These are phyloP conservation scores for Heliamphora exappendiculata DNA, from an alignment of 148 eudicot genomes.

Conservation along the genomic window DNA sequence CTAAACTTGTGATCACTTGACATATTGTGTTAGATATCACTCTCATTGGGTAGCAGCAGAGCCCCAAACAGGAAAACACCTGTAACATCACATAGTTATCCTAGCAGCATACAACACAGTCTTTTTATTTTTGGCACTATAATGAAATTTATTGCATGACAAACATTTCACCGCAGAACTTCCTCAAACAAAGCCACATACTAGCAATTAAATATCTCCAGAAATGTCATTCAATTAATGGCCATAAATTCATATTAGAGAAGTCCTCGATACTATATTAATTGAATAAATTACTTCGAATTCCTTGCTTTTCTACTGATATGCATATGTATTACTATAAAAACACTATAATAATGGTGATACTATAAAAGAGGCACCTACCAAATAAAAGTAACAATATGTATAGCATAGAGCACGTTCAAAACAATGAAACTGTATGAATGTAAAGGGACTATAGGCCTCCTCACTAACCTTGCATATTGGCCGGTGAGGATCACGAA, in stretches of 20 bases:
- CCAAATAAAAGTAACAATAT: neutral
- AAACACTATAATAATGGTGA: neutral
- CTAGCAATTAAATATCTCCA: too few relatives aligned
- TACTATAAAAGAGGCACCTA: neutral
- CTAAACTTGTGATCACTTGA: too few relatives aligned
- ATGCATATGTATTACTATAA: too few relatives aligned
- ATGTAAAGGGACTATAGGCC: neutral
- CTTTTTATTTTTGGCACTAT: too few relatives aligned
- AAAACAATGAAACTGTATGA: neutral
- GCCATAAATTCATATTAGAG: too few relatives aligned
- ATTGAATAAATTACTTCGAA: too few relatives aligned
- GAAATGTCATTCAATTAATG: too few relatives aligned
- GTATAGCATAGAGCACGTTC: neutral
- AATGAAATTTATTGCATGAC: neutral
- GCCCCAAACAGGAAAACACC: neutral
- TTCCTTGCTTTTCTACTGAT: neutral
- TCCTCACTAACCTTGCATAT: conserved; percentile 81
- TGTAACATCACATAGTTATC: neutral
- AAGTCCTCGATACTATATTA: too few relatives aligned
- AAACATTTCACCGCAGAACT: neutral
- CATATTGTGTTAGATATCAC: neutral
- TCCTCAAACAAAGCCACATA: too few relatives aligned
- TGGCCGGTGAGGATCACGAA: conserved; percentile 93
- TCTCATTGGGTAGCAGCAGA: neutral
- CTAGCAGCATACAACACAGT: neutral